phyloP scores from a whole-genome alignment of 2,329 filamentous ascomycete species.

The Xylariales sp. region DNA sequence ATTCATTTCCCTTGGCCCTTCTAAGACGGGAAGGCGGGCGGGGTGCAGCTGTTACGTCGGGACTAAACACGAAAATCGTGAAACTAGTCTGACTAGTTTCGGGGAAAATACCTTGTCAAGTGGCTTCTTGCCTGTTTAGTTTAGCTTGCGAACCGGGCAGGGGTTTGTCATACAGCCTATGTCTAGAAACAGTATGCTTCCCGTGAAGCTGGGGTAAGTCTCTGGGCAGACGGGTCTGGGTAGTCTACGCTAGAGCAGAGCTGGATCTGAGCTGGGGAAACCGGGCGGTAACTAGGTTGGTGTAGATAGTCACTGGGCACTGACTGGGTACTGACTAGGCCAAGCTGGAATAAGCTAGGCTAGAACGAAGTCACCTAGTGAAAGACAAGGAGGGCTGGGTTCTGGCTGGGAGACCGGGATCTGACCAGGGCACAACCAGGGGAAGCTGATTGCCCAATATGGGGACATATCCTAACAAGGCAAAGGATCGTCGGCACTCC shows the following conservation, averaged over 20 bases:
- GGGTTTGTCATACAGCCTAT: not conserved
- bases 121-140: constrained; percentile 15
- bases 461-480: constrained; percentile 30
- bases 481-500: constrained; percentile 26
- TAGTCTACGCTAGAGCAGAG: not conserved
- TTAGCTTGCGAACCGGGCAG: constrained; percentile 20
- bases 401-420: too few species aligned
- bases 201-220: constrained; percentile 23
- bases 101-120: constrained; percentile 1
- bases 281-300: not conserved
- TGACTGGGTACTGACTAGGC: not conserved
- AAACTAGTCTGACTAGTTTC: not conserved
- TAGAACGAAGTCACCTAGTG: not conserved
- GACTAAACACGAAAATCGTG: constrained; percentile 9
- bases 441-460: constrained; percentile 34
- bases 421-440: not conserved
- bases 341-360: constrained; percentile 23
- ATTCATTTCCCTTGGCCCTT: constrained; percentile 10
- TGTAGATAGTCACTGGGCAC: too few species aligned
- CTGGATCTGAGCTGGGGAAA: constrained; percentile 25
- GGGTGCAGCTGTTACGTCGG: constrained; percentile 12
- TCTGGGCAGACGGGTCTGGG: constrained; percentile 21
- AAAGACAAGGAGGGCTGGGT: constrained; percentile 1
- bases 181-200: constrained; percentile 29
- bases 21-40: constrained; percentile 16